These are phyloP conservation scores for Pascua guehoae DNA, from an alignment of 1,284 basidiomycete species.

Conservation along the genomic window DNA sequence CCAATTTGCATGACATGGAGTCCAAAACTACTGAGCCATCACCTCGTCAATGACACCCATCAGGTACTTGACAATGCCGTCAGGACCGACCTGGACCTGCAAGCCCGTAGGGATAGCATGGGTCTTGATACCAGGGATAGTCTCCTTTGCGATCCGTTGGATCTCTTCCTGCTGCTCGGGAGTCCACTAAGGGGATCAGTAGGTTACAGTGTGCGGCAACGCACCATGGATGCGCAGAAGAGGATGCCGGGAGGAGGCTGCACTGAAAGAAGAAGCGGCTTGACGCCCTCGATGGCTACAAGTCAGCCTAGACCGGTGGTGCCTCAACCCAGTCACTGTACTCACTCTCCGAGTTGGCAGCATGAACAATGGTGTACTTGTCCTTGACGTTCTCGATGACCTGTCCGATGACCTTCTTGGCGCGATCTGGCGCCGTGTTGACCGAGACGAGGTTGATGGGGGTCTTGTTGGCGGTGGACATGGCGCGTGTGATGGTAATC, in stretches of 20 bases:
- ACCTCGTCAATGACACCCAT: slow-evolving; percentile 43
- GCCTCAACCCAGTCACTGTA: background rate
- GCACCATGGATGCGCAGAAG: slow-evolving; percentile 43
- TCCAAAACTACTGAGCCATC: slow-evolving; percentile 17
- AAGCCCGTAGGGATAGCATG: slow-evolving; percentile 45
- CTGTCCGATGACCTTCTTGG: slow-evolving; percentile 40
- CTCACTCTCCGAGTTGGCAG: slow-evolving; percentile 42
- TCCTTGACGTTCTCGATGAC: slow-evolving; percentile 45
- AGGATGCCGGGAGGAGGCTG: slow-evolving; percentile 42
- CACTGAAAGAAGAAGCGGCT: slow-evolving; percentile 32
- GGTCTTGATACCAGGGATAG: slow-evolving; percentile 45
- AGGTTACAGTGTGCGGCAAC: background rate
- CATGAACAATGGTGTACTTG: slow-evolving; percentile 43
- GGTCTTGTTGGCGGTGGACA: background rate
- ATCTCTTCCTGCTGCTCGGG: slow-evolving; percentile 46
- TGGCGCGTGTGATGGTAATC: too few relatives aligned
- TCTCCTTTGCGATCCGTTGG: slow-evolving; percentile 40
- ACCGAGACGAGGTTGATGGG: slow-evolving; percentile 45
- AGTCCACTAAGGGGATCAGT: slow-evolving; percentile 36
- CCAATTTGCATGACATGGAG: too few relatives aligned
- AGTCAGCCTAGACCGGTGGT: too few relatives aligned
- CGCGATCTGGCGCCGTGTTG: slow-evolving; percentile 46
- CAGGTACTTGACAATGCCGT: slow-evolving; percentile 42
- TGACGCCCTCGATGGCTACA: slow-evolving; percentile 41
- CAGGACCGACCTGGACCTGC: slow-evolving; percentile 43